Evolutionary conservation across 2,329 filamentous ascomycete genomes (phyloP).

Genomic region (Pseudogymnoascus sp.): DNA sequence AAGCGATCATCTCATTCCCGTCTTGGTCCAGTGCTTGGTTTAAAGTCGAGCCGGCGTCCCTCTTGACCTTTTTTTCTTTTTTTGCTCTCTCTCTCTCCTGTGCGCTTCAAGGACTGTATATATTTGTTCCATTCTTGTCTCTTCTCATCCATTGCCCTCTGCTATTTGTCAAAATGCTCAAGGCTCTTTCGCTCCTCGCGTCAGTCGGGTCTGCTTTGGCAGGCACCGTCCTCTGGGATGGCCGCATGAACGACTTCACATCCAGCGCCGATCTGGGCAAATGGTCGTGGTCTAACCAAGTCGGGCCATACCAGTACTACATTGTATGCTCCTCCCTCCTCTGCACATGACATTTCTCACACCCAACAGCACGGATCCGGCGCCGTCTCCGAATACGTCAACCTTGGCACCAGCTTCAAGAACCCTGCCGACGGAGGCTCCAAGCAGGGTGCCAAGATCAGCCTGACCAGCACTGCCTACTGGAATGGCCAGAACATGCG

Average conservation of each 20-base stretch:
- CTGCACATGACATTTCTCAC: background rate
- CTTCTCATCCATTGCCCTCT: background rate
- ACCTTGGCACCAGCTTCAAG: constrained; percentile 42
- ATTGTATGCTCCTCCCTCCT: constrained; percentile 34
- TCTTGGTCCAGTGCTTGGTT: background rate
- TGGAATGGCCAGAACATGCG: constrained; percentile 69
- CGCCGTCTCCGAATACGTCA: constrained; percentile 29
- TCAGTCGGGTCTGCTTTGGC: constrained; percentile 23
- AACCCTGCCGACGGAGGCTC: constrained; percentile 48
- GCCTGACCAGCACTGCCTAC: constrained; percentile 53
- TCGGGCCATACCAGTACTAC: constrained; percentile 67
- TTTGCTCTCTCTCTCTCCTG: background rate
- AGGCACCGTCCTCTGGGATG: constrained; percentile 54
- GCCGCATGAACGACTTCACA: constrained; percentile 53
- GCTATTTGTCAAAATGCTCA: background rate
- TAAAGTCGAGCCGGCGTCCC: background rate
- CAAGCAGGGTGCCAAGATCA: constrained; percentile 59
- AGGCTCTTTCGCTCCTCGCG: constrained; percentile 11
- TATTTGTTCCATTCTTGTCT: background rate
- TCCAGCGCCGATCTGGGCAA: constrained; percentile 46
- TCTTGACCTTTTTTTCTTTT: background rate
- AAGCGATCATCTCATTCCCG: background rate
- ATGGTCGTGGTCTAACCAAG: constrained; percentile 61
- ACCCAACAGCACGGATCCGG: constrained; percentile 46
- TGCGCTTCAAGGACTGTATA: background rate